phyloP scores from a whole-genome alignment of 257 asterid species.

The Penstemon newberryi region DNA sequence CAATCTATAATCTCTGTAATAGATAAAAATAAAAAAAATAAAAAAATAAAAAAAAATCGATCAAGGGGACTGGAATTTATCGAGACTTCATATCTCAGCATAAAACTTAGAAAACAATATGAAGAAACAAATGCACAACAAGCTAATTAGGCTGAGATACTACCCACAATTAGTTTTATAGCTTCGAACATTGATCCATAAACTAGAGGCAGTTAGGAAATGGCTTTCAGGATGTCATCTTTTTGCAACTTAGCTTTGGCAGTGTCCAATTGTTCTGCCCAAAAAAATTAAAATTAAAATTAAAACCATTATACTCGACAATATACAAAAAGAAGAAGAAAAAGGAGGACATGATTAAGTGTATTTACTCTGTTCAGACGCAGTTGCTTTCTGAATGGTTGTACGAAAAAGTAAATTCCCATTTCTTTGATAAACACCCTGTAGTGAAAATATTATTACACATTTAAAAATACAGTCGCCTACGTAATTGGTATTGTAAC shows the following conservation, averaged over 20 bases:
- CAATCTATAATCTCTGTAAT: neutral
- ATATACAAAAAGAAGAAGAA: conserved; percentile 6
- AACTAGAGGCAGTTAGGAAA: neutral
- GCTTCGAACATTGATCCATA: conserved; percentile 9
- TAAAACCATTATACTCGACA: neutral
- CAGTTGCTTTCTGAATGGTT: conserved; percentile 59
- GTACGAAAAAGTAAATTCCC: conserved; percentile 75
- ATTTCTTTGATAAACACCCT: conserved; percentile 75
- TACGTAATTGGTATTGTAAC: neutral
- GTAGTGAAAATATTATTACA: conserved; percentile 3
- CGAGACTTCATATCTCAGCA: too few species aligned
- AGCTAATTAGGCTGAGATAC: neutral
- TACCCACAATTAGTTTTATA: neutral
- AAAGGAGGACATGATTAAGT: neutral
- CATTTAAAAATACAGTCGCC: neutral
- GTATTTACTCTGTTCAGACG: conserved; percentile 66
- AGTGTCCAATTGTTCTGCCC: conserved; percentile 65
- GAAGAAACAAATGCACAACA: neutral
- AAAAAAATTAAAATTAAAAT: conserved; percentile 14
- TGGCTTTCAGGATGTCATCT: conserved; percentile 24
- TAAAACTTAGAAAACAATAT: neutral
- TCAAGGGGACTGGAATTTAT: neutral
- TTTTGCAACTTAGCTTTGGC: conserved; percentile 58
- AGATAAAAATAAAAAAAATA: neutral
- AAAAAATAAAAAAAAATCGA: neutral